Percentiles rank a stretch among this genome's conserved stretches.
These are phyloP conservation scores for Volvox reticuliferus DNA, from an alignment of 139 green algal species.

Conservation along the genomic window DNA sequence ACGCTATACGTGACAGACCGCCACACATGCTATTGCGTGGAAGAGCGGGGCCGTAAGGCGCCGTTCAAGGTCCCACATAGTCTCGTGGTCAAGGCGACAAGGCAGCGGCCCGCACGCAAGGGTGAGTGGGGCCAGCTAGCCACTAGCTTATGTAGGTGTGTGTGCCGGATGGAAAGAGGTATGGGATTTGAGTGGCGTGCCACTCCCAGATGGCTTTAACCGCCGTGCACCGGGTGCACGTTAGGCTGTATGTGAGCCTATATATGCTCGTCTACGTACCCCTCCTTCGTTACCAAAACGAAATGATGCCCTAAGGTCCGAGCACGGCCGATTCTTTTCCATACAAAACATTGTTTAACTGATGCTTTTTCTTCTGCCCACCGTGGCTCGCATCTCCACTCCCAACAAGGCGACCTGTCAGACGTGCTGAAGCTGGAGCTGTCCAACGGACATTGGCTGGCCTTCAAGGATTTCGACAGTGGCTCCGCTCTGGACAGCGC, in stretches of 20 bases:
- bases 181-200: no score
- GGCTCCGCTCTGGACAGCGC: conserved; percentile 64
- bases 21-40: conserved; percentile 74
- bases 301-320: no score
- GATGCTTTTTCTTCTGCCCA: no score
- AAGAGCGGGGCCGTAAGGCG: conserved; percentile 65
- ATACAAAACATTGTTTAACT: no score
- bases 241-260: no score
- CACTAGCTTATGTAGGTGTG: no score
- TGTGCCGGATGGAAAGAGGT: no score
- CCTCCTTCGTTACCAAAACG: no score
- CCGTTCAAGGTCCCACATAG: conserved; percentile 61
- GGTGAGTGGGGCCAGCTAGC: neutral
- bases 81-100: conserved; percentile 25
- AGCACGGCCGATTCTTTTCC: no score
- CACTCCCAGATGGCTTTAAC: no score
- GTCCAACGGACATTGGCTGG: conserved; percentile 36
- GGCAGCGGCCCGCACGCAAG: conserved; percentile 55
- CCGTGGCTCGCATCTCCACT: neutral
- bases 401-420: conserved; percentile 44
- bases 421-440: conserved; percentile 60
- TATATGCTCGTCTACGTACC: no score
- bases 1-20: conserved; percentile 83
- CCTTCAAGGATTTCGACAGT: conserved; percentile 60
- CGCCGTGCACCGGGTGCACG: no score